phyloP scores from a whole-genome alignment of 345 rosid species.

The Clausena lansium region DNA sequence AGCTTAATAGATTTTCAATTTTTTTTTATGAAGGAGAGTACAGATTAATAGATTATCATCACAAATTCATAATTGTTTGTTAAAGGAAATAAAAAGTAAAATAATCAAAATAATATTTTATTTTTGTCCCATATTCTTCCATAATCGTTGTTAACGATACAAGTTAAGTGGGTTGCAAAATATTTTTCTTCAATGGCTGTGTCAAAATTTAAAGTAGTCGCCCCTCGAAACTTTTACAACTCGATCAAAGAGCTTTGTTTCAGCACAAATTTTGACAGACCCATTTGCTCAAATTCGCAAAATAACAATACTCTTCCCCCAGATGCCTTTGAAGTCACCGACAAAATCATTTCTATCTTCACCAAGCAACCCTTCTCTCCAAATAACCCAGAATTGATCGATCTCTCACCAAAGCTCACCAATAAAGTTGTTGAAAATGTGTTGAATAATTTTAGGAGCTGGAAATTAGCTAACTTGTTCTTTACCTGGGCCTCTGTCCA shows the following conservation, averaged over 20 bases:
- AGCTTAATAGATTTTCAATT: too few species aligned
- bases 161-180: not conserved
- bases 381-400: slow-evolving; percentile 42
- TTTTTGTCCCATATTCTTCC: too few species aligned
- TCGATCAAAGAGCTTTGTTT: slow-evolving; percentile 9
- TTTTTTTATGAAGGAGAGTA: too few species aligned
- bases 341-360: slow-evolving; percentile 50
- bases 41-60: too few species aligned
- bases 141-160: too few species aligned
- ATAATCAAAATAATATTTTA: too few species aligned
- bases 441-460: slow-evolving; percentile 44
- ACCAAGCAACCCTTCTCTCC: slow-evolving; percentile 45
- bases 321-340: slow-evolving; percentile 31
- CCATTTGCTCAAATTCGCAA: slow-evolving; percentile 23
- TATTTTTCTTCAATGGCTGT: not conserved
- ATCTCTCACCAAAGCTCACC: slow-evolving; percentile 54
- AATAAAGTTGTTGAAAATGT: slow-evolving; percentile 66
- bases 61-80: too few species aligned
- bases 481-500: slow-evolving; percentile 71
- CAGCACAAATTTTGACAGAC: slow-evolving; percentile 11
- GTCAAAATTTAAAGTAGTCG: not conserved
- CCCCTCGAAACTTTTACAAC: slow-evolving; percentile 8
- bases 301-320: slow-evolving; percentile 24
- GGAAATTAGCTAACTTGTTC: slow-evolving; percentile 57
- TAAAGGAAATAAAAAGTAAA: too few species aligned